Conservation (phyloP, 148 eudicot genomes). For the Cornus florida region DNA sequence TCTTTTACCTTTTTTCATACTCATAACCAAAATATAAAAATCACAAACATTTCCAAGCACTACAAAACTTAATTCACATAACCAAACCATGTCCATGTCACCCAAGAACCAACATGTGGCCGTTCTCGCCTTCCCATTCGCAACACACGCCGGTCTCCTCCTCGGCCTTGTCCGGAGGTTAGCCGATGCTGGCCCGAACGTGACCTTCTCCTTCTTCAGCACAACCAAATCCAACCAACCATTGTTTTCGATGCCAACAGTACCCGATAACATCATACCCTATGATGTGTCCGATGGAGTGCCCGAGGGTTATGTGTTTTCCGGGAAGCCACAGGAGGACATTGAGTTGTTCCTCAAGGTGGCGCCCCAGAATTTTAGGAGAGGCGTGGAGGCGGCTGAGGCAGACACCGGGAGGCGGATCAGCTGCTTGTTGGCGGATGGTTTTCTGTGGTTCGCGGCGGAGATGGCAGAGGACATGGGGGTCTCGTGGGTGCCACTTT, state of each 20-base stretch:
- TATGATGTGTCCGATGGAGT: not conserved
- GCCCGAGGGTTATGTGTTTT: not conserved
- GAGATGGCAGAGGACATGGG: conserved; percentile 41
- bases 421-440: conserved; percentile 36
- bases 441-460: conserved; percentile 46
- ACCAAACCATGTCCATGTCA: not conserved
- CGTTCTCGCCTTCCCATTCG: conserved; percentile 54
- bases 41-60: no score
- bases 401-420: conserved; percentile 28
- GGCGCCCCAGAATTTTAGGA: conserved; percentile 22
- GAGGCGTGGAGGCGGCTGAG: conserved; percentile 34
- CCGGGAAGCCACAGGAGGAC: conserved; percentile 25
- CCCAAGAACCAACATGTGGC: conserved; percentile 31
- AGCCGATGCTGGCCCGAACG: conserved; percentile 32
- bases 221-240: conserved; percentile 20
- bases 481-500: conserved; percentile 36
- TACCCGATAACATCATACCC: conserved; percentile 19
- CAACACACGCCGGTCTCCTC: conserved; percentile 44
- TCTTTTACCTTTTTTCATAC: no score
- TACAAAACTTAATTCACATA: no score
- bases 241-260: conserved; percentile 16
- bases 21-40: no score
- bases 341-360: conserved; percentile 23
- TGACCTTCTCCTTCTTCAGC: conserved; percentile 41
- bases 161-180: conserved; percentile 34